A percentile compares a stretch with the other conserved stretches of the same genome.
Conservation (phyloP, 1,139 yeast genomes). For the Schwanniomyces etchellsii region DNA sequence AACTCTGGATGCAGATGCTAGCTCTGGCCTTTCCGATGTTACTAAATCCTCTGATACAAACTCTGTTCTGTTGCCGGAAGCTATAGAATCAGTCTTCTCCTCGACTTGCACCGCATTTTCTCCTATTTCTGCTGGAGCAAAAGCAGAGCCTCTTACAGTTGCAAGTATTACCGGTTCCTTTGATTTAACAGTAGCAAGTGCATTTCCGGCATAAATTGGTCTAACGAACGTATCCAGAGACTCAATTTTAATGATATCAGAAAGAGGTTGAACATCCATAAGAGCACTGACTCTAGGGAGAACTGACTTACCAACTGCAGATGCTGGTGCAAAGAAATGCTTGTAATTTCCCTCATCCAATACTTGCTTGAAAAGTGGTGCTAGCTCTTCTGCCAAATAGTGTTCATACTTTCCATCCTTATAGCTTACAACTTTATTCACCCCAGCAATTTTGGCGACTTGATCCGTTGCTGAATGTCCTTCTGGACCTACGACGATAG, state of each 20-base stretch:
- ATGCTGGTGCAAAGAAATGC: constrained; percentile 76
- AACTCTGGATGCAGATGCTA: constrained; percentile 73
- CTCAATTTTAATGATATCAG: constrained; percentile 70
- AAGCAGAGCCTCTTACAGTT: constrained; percentile 83
- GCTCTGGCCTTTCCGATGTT: constrained; percentile 84
- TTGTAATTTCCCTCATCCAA: constrained; percentile 42
- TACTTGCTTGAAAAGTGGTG: constrained; percentile 51
- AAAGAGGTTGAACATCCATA: constrained; percentile 80
- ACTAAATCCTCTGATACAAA: constrained; percentile 72
- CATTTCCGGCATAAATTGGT: constrained; percentile 96
- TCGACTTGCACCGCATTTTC: constrained; percentile 45
- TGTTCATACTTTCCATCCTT: constrained; percentile 46
- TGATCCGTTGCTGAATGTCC: constrained; percentile 35
- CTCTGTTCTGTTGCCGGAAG: constrained; percentile 34
- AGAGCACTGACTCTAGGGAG: constrained; percentile 85
- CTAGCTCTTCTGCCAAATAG: constrained; percentile 58
- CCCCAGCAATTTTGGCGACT: constrained; percentile 32
- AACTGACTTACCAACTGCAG: constrained; percentile 81
- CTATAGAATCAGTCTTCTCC: constrained; percentile 33
- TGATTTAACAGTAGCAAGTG: constrained; percentile 74
- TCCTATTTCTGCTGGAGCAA: constrained; percentile 48
- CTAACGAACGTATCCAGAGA: constrained; percentile 72
- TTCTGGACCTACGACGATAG: constrained; percentile 53
- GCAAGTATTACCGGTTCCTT: constrained; percentile 60
- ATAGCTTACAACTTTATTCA: constrained; percentile 47